Evolutionary conservation across 2,329 filamentous ascomycete genomes (phyloP), one percentile per base, ranked within the genome.

Genomic region (Exophiala alcalophila): DNA sequence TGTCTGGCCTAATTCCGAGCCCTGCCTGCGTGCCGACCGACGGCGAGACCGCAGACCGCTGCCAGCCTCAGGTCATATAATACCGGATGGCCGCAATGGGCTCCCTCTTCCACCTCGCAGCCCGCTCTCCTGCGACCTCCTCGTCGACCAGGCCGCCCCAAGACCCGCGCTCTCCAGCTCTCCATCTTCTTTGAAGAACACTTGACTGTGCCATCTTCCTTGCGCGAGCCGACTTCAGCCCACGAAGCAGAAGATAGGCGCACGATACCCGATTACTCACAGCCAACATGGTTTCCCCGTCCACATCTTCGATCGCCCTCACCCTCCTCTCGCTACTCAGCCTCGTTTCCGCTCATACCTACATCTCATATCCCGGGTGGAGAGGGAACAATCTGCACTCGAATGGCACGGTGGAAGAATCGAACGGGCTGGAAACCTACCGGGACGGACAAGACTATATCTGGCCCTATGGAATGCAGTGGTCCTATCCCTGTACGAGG

Each of bases 381-480:
- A 71, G 89, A 76, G 89, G 88, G 53, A 83, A 94, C 71, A 94
- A 88, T 62, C 77, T 94, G 50, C 76, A 84, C 60, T 84, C 83
- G 29, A 94, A 88, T 63, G 80, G 78, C 2, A 81, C 77, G 3
- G 57, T 71, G 16, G 57, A 64, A 23, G 65, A 70, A 10, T 57
- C 66, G n/a, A 62, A 61, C 29, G 70, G 70, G 9, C 55, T 80
- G 3, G 73, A 73, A 4, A 69, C 67, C 19, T 68, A 64, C 41
- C 62, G 60, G 24, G 58, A 61, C 12, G 57, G 62, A 24, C 73
- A 74, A 40, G 68, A 66, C 15, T 68, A 70, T 11, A 58, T 67
- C 1, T 92, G 80, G 56, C 89, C 89, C 2, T 94, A 86, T 55
- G 90, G 89, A 67, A 91, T 92, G 86, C 85, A 94, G 70, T 96